Conservation (phyloP, 2,329 filamentous ascomycete genomes). For the Ophiocordyceps polyrhachis-furcata region DNA sequence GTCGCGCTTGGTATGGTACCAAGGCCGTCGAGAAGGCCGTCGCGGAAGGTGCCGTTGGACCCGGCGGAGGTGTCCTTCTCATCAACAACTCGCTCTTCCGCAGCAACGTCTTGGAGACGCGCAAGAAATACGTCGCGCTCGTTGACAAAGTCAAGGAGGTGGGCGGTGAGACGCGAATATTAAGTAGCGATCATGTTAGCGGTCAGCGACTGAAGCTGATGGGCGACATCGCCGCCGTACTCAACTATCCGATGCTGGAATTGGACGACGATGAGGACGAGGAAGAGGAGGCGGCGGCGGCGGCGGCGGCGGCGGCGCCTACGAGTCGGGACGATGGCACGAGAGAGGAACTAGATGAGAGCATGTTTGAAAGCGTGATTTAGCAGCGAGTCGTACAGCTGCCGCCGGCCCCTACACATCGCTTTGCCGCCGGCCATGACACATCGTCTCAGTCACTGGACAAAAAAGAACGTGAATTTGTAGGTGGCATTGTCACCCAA, state of each 20-base stretch:
- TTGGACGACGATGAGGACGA: constrained; percentile 51
- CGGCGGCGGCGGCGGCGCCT: constrained; percentile 3
- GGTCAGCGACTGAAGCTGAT: constrained; percentile 68
- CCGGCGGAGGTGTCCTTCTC: constrained; percentile 67
- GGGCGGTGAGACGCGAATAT: constrained; percentile 72
- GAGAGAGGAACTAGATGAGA: constrained; percentile 11
- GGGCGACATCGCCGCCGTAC: constrained; percentile 72
- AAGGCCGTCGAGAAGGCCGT: constrained; percentile 68
- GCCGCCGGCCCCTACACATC: no score
- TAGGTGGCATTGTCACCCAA: no score
- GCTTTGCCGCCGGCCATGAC: no score
- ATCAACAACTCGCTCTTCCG: constrained; percentile 81
- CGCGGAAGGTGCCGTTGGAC: constrained; percentile 70
- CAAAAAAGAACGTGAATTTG: no score
- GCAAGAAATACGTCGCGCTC: constrained; percentile 65
- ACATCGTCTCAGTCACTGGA: no score
- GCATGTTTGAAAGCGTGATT: constrained; percentile 16
- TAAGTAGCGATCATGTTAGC: constrained; percentile 89
- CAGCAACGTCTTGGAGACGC: constrained; percentile 55
- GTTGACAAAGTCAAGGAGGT: constrained; percentile 78
- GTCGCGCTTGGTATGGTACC: constrained; percentile 77
- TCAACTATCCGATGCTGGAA: constrained; percentile 76
- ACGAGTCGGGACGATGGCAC: constrained; percentile 2
- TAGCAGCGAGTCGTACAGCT: constrained; percentile 3
- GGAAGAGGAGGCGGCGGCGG: constrained; percentile 9